Evolutionary conservation across 129 eudicot genomes (phyloP).

Genomic region (Flaveria sonorensis): DNA sequence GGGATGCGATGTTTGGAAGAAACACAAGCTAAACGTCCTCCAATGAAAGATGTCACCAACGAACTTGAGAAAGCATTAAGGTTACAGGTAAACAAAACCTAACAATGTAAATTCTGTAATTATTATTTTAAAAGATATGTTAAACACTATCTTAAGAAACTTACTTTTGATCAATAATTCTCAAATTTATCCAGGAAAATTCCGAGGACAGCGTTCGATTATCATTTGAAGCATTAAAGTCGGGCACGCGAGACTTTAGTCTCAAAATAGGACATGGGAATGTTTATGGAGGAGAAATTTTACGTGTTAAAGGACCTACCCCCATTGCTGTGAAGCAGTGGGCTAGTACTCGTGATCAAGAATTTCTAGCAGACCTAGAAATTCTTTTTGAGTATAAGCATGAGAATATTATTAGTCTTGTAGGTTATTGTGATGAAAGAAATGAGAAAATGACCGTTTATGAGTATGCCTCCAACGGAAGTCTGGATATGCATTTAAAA

Average conservation of each 20-base stretch:
- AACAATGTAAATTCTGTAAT: neutral
- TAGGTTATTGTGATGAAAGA: neutral
- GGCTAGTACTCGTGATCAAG: neutral
- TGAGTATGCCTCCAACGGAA: conserved; percentile 6
- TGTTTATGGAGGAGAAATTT: neutral
- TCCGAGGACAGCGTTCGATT: neutral
- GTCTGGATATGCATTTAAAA: neutral
- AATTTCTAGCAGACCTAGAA: neutral
- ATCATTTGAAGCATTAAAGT: conserved; percentile 1
- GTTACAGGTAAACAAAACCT: neutral
- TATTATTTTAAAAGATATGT: neutral
- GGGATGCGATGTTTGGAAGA: neutral
- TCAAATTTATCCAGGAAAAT: neutral
- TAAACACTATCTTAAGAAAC: neutral
- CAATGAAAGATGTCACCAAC: neutral
- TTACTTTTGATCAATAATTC: neutral
- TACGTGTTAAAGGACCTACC: neutral
- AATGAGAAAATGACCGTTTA: neutral
- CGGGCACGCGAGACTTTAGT: conserved; percentile 1
- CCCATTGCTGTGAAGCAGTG: neutral
- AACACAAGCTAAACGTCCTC: neutral
- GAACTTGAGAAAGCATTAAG: conserved; percentile 11
- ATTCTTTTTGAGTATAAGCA: conserved; percentile 13
- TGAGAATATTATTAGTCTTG: neutral
- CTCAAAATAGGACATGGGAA: neutral